Conservation (phyloP, 768 basidiomycete genomes). For the Omphalotus guepiniiformis region DNA sequence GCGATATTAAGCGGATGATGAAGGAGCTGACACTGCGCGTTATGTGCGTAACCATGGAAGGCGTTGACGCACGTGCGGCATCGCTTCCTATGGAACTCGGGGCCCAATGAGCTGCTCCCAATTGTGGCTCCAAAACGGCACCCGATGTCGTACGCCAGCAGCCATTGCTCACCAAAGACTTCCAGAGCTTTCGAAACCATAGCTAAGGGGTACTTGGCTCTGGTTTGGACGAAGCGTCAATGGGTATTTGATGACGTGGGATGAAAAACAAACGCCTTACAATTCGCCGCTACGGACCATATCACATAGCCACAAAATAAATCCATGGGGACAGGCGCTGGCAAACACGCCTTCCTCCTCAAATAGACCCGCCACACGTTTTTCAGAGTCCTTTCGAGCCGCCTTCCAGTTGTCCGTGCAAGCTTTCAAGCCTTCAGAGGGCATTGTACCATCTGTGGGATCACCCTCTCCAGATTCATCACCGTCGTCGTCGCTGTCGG, state of each 20-base stretch:
- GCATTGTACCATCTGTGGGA: neutral
- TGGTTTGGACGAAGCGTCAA: conserved; percentile 4
- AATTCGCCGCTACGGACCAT: conserved; percentile 32
- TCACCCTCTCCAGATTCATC: neutral
- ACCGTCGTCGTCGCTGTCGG: conserved; percentile 10
- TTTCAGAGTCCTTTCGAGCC: conserved; percentile 20
- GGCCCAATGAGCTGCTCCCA: conserved; percentile 12
- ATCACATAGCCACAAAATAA: conserved; percentile 22
- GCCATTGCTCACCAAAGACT: conserved; percentile 10
- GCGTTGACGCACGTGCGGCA: conserved; percentile 18
- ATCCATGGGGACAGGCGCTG: conserved; percentile 24
- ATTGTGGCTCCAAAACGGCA: conserved; percentile 20
- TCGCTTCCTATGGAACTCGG: neutral
- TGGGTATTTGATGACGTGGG: neutral
- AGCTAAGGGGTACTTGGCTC: conserved; percentile 25
- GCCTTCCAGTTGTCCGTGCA: conserved; percentile 29
- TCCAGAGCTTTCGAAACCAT: conserved; percentile 20
- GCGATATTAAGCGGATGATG: conserved; percentile 26
- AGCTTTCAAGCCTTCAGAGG: conserved; percentile 3
- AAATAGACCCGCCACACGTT: conserved; percentile 31
- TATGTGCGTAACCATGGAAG: conserved; percentile 33
- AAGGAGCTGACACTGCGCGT: conserved; percentile 26
- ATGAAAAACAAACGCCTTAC: conserved; percentile 19
- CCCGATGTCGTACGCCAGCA: conserved; percentile 24
- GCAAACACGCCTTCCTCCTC: conserved; percentile 35